These are phyloP conservation scores for Picea glauca DNA, from an alignment of 75 land plant species.

Conservation along the genomic window DNA sequence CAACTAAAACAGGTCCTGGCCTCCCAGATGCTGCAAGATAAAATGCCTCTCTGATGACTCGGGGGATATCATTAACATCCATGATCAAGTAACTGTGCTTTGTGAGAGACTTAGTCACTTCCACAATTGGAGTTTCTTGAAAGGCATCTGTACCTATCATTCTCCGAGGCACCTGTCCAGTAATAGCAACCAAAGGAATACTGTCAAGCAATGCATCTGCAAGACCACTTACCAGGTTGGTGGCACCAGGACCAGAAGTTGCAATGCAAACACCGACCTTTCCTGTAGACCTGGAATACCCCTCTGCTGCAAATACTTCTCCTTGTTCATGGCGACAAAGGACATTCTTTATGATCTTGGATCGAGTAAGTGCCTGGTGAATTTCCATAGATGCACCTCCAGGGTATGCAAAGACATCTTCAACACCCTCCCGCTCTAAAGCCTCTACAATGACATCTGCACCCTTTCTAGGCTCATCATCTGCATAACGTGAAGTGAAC, in stretches of 20 bases:
- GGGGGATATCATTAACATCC: conserved; percentile 80
- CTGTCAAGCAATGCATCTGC: conserved; percentile 92
- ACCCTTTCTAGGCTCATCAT: conserved; percentile 42
- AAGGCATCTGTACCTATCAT: conserved; percentile 98
- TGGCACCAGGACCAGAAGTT: conserved; percentile 97
- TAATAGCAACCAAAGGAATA: conserved; percentile 87
- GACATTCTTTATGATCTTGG: conserved; percentile 54
- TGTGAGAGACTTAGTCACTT: conserved; percentile 87
- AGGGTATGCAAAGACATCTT: conserved; percentile 36
- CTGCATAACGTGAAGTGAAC: conserved; percentile 25
- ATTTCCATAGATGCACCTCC: conserved; percentile 59
- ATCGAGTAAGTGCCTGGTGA: conserved; percentile 90
- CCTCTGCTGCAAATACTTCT: conserved; percentile 91
- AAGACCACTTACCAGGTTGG: conserved; percentile 83
- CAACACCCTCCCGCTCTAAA: conserved; percentile 44
- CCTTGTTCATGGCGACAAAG: conserved; percentile 96
- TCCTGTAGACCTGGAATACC: conserved; percentile 86
- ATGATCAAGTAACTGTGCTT: conserved; percentile 94
- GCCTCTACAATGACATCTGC: conserved; percentile 49
- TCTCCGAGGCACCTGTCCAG: conserved; percentile 91
- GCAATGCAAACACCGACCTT: conserved; percentile 85
- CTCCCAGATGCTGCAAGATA: conserved; percentile 78
- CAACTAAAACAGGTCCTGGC: conserved; percentile 93
- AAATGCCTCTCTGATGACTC: conserved; percentile 82
- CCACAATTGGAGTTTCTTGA: conserved; percentile 96